A percentile compares a stretch with the other conserved stretches of the same genome.
Conservation (phyloP, 768 basidiomycete genomes). For the Suillus discolor region DNA sequence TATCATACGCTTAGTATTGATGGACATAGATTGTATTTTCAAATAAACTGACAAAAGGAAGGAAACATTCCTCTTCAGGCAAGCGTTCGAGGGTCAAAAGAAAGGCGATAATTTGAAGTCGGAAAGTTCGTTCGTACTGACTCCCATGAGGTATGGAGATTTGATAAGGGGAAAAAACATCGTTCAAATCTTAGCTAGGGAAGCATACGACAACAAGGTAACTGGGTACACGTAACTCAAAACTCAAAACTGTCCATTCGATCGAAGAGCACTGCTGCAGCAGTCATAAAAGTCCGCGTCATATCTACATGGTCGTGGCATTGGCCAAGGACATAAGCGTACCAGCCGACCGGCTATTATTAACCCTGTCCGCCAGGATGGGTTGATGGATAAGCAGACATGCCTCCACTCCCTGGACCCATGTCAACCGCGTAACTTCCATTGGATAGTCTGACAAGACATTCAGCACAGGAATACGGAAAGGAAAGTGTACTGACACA, state of each 20-base stretch:
- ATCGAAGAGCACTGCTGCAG: background rate
- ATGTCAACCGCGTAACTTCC: background rate
- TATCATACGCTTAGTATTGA: background rate
- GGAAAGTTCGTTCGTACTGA: background rate
- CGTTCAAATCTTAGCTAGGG: background rate
- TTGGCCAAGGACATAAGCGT: background rate
- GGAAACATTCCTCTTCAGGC: background rate
- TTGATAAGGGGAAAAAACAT: background rate
- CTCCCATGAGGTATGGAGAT: background rate
- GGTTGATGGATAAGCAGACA: background rate
- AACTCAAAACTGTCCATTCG: background rate
- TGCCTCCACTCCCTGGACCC: background rate
- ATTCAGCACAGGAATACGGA: background rate
- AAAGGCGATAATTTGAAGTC: background rate
- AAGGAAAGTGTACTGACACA: background rate
- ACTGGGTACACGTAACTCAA: background rate
- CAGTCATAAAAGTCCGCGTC: background rate
- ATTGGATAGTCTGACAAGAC: background rate
- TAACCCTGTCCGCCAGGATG: slow-evolving; percentile 1
- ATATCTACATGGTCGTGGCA: background rate
- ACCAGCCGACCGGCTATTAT: too few species aligned
- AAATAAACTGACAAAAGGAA: background rate
- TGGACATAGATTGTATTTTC: background rate
- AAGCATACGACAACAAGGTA: background rate
- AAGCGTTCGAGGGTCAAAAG: background rate